phyloP scores from a whole-genome alignment of 2,329 filamentous ascomycete species.

The Verticillium nubilum region DNA sequence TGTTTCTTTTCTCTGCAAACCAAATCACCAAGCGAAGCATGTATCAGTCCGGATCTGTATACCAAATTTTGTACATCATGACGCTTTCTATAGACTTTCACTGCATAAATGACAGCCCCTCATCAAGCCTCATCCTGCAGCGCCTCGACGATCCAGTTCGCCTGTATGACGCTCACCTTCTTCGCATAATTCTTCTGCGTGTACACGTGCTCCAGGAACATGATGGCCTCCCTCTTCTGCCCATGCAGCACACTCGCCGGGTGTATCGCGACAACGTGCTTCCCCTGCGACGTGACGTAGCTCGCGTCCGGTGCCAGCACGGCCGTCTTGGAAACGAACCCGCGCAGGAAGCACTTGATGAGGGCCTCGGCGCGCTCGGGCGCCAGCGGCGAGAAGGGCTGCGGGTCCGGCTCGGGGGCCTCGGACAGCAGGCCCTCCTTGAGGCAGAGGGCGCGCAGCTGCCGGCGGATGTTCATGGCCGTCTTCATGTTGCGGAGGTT shows the following conservation, averaged over 20 bases:
- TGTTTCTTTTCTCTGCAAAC: background rate
- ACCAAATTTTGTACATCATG: constrained; percentile 1
- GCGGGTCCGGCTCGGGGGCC: constrained; percentile 43
- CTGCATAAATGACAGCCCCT: background rate
- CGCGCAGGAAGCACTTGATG: constrained; percentile 56
- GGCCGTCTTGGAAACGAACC: constrained; percentile 57
- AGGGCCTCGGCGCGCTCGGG: constrained; percentile 50
- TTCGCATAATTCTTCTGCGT: constrained; percentile 63
- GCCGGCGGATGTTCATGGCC: constrained; percentile 55
- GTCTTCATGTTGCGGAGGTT: constrained; percentile 57
- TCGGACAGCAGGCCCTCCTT: constrained; percentile 44
- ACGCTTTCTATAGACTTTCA: background rate
- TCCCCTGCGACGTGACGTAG: constrained; percentile 55
- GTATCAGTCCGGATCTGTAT: background rate
- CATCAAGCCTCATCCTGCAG: constrained; percentile 21
- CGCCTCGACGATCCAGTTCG: constrained; percentile 52
- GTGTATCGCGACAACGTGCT: constrained; percentile 56
- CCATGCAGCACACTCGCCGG: constrained; percentile 59
- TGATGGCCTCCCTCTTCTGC: constrained; percentile 59
- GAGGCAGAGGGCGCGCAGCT: constrained; percentile 52
- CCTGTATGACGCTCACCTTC: constrained; percentile 58
- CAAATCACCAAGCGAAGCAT: background rate
- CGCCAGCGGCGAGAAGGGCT: constrained; percentile 48
- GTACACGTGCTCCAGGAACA: constrained; percentile 64
- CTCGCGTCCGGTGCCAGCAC: constrained; percentile 54